Percentiles rank a stretch among this genome's conserved stretches.
Evolutionary conservation across 495 filamentous ascomycete species (phyloP).

Genomic region (Daldinia decipiens): DNA sequence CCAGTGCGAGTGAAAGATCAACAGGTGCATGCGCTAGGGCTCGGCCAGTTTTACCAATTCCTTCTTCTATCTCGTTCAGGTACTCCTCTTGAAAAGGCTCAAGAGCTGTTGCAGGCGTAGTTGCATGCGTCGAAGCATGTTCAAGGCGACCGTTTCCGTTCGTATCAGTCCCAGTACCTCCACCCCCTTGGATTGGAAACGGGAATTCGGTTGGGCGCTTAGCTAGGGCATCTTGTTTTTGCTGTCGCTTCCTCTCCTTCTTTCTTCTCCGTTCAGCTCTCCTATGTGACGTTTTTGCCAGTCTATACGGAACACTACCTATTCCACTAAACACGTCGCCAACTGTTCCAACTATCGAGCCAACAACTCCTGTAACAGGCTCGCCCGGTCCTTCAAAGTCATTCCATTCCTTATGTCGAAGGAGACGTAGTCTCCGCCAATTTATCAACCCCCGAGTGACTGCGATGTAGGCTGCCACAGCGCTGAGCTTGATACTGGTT

Average conservation of each 20-base stretch:
- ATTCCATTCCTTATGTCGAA: slow-evolving; percentile 79
- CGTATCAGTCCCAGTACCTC: slow-evolving; percentile 47
- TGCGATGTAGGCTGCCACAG: slow-evolving; percentile 72
- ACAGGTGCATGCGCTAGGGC: slow-evolving; percentile 65
- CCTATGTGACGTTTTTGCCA: slow-evolving; percentile 63
- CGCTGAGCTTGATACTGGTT: slow-evolving; percentile 67
- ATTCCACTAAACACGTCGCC: slow-evolving; percentile 66
- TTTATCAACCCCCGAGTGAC: slow-evolving; percentile 67
- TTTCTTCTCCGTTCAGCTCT: slow-evolving; percentile 56
- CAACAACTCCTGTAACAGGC: slow-evolving; percentile 71
- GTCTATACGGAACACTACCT: slow-evolving; percentile 66
- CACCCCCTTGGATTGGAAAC: slow-evolving; percentile 39
- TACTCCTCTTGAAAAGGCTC: slow-evolving; percentile 46
- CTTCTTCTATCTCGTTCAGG: slow-evolving; percentile 56
- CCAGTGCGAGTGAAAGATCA: slow-evolving; percentile 75
- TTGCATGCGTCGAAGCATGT: slow-evolving; percentile 8
- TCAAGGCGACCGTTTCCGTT: slow-evolving; percentile 41
- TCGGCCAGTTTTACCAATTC: slow-evolving; percentile 59
- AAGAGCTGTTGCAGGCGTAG: slow-evolving; percentile 31
- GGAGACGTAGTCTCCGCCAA: slow-evolving; percentile 71
- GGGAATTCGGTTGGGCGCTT: slow-evolving; percentile 39
- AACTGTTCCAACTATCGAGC: slow-evolving; percentile 64
- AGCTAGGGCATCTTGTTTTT: slow-evolving; percentile 21
- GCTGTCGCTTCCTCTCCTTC: slow-evolving; percentile 43
- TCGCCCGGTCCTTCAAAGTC: slow-evolving; percentile 83